Conservation (phyloP, 1,139 yeast genomes). For the Scheffersomyces insectosa region DNA sequence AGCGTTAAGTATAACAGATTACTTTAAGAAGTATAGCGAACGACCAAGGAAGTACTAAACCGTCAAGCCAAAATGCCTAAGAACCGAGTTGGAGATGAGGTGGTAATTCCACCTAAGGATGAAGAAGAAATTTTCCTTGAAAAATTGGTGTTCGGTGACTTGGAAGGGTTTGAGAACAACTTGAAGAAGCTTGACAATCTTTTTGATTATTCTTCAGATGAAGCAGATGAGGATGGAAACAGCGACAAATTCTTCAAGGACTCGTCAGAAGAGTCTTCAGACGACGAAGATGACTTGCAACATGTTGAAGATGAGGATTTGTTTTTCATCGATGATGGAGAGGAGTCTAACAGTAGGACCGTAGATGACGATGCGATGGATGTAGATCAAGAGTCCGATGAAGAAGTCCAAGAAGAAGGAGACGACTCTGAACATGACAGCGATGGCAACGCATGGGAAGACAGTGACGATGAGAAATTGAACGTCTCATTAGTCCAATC, state of each 20-base stretch:
- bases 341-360: constrained; percentile 26
- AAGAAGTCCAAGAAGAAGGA: constrained; percentile 30
- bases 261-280: constrained; percentile 26
- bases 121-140: constrained; percentile 79
- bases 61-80: constrained; percentile 19
- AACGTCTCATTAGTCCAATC: constrained; percentile 60
- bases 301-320: constrained; percentile 59
- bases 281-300: constrained; percentile 31
- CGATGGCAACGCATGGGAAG: constrained; percentile 72
- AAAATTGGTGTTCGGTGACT: constrained; percentile 87
- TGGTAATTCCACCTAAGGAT: constrained; percentile 66
- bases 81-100: constrained; percentile 28
- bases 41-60: constrained; percentile 1
- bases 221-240: constrained; percentile 32
- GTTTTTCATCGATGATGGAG: constrained; percentile 65
- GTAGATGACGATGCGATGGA: constrained; percentile 40
- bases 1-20: not conserved
- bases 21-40: not conserved
- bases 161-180: constrained; percentile 71
- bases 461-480: constrained; percentile 85
- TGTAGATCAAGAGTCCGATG: constrained; percentile 26
- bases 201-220: constrained; percentile 50
- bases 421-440: constrained; percentile 31
- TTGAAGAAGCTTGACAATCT: constrained; percentile 60
- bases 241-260: constrained; percentile 30